A percentile compares a stretch with the other conserved stretches of the same genome.
These are phyloP conservation scores for Psilocybe cubensis DNA, from an alignment of 768 basidiomycete species.

Conservation along the genomic window DNA sequence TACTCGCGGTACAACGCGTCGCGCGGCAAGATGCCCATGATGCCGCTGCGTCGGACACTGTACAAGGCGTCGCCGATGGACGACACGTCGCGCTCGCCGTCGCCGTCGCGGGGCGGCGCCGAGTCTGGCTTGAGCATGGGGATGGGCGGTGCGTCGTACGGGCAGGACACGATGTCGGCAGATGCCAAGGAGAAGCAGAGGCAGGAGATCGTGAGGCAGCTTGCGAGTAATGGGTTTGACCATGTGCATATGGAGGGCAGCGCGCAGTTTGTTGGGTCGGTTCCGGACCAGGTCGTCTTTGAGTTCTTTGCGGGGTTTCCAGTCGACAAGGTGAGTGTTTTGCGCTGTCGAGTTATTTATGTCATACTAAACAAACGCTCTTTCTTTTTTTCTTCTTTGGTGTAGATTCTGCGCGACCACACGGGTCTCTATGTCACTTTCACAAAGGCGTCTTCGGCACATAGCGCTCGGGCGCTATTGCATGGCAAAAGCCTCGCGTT, in stretches of 20 bases:
- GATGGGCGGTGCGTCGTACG: neutral
- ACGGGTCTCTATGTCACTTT: constrained; percentile 86
- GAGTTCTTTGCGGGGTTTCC: constrained; percentile 72
- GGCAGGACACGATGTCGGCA: constrained; percentile 25
- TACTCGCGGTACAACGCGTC: constrained; percentile 12
- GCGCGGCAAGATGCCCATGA: too few species aligned
- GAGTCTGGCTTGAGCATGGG: neutral
- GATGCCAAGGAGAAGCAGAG: constrained; percentile 40
- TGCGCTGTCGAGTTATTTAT: too few species aligned
- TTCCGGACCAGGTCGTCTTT: constrained; percentile 70
- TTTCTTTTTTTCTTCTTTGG: constrained; percentile 4
- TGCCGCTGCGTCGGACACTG: too few species aligned
- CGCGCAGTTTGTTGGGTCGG: constrained; percentile 47
- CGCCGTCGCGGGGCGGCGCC: constrained; percentile 22
- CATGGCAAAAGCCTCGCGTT: constrained; percentile 57
- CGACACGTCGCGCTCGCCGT: constrained; percentile 35
- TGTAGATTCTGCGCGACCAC: constrained; percentile 71
- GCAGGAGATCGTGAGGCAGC: constrained; percentile 46
- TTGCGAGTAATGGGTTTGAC: constrained; percentile 67
- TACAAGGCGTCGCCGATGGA: constrained; percentile 16
- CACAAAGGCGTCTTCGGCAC: constrained; percentile 58
- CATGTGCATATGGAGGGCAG: constrained; percentile 64
- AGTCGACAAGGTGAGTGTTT: constrained; percentile 65
- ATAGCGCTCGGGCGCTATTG: constrained; percentile 70
- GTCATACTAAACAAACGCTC: too few species aligned